Conservation (phyloP, 2,329 filamentous ascomycete species). For the Calonectria honghensis region DNA sequence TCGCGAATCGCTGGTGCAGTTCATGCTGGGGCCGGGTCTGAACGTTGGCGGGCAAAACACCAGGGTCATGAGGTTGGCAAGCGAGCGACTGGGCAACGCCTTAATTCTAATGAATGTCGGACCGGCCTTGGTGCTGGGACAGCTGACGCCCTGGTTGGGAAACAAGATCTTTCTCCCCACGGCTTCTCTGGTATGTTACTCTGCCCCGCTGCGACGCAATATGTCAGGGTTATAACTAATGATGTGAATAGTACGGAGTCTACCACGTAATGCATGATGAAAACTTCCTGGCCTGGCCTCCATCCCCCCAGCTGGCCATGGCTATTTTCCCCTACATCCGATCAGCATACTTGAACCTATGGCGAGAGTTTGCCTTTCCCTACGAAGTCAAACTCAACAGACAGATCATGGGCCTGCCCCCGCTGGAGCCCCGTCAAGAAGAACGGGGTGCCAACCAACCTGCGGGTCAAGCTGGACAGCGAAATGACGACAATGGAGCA, state of each 20-base stretch:
- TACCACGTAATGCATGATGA: constrained; percentile 67
- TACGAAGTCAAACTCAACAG: constrained; percentile 71
- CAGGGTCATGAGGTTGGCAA: constrained; percentile 51
- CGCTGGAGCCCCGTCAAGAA: constrained; percentile 52
- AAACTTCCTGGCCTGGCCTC: constrained; percentile 71
- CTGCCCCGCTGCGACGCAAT: no score
- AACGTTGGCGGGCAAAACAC: constrained; percentile 53
- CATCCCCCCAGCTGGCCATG: constrained; percentile 71
- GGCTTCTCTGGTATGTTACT: constrained; percentile 63
- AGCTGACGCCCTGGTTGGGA: constrained; percentile 65
- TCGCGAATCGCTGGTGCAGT: constrained; percentile 64
- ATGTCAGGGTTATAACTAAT: no score
- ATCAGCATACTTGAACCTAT: constrained; percentile 67
- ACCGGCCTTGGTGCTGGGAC: constrained; percentile 66
- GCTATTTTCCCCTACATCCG: constrained; percentile 69
- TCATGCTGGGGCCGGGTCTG: constrained; percentile 62
- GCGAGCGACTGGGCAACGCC: constrained; percentile 58
- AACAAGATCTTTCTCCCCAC: constrained; percentile 65
- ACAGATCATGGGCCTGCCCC: constrained; percentile 64
- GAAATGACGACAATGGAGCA: constrained; percentile 46
- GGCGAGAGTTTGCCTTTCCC: constrained; percentile 66
- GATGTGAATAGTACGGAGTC: constrained; percentile 66
- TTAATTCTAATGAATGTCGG: constrained; percentile 67
- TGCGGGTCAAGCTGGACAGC: constrained; percentile 43
- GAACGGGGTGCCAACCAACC: constrained; percentile 38